phyloP scores from a whole-genome alignment of 768 basidiomycete species.

The Mycena amicta region DNA sequence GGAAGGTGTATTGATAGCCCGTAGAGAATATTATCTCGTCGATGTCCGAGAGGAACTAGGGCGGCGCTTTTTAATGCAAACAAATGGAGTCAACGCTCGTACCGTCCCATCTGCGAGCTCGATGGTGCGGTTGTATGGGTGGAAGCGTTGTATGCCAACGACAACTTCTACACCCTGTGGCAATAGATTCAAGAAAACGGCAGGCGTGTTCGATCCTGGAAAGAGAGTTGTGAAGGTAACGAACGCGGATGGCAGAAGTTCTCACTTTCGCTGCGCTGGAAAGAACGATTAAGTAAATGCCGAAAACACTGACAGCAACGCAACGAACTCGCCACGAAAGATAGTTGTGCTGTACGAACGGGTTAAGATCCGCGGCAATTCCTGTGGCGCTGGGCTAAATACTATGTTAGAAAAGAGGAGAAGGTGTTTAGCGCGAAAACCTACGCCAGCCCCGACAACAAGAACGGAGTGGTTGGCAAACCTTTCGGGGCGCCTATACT shows the following conservation, averaged over 20 bases:
- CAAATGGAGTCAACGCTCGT: not conserved
- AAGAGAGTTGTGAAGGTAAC: no score
- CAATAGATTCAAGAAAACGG: conserved; percentile 22
- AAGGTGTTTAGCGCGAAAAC: no score
- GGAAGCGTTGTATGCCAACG: conserved; percentile 30
- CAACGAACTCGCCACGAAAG: conserved; percentile 18
- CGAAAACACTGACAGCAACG: not conserved
- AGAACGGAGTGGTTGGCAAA: conserved; percentile 33
- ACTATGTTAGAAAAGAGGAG: not conserved
- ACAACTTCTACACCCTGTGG: conserved; percentile 28
- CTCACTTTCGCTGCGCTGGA: no score
- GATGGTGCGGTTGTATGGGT: conserved; percentile 22
- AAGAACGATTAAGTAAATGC: not conserved
- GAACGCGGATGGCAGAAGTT: no score
- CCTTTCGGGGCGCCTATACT: conserved; percentile 35
- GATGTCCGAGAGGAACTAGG: conserved; percentile 27
- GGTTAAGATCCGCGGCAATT: conserved; percentile 28
- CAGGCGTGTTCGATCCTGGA: conserved; percentile 18
- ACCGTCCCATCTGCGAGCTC: conserved; percentile 31
- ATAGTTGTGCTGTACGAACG: conserved; percentile 26
- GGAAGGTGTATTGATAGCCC: conserved; percentile 33
- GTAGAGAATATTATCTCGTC: conserved; percentile 34
- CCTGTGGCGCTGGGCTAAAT: conserved; percentile 26
- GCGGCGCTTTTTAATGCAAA: not conserved
- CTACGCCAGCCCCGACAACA: conserved; percentile 33